A percentile compares a stretch with the other conserved stretches of the same genome.
phyloP scores from a whole-genome alignment of 495 filamentous ascomycete genomes.

The Penicillium canariense region DNA sequence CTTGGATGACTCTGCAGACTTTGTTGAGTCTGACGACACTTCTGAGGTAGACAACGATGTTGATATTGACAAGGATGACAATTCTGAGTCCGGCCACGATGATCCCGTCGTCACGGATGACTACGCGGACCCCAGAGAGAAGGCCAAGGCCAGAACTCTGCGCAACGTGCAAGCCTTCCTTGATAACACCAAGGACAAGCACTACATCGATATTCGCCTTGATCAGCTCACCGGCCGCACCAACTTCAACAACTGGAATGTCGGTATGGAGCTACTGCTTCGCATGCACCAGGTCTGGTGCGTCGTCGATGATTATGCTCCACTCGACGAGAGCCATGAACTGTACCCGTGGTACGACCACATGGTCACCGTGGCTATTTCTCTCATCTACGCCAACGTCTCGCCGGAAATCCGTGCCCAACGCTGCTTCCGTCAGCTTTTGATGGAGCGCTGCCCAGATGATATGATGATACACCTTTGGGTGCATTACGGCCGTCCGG shows the following conservation, averaged over 20 bases:
- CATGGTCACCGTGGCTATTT: conserved; percentile 8
- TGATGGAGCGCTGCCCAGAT: neutral
- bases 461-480: neutral
- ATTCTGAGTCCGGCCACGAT: neutral
- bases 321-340: neutral
- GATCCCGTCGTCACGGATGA: neutral
- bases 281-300: conserved; percentile 16
- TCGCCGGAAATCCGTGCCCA: conserved; percentile 3
- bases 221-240: neutral
- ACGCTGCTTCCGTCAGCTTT: neutral
- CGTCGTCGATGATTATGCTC: neutral
- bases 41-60: neutral
- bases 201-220: conserved; percentile 4
- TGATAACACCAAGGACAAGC: conserved; percentile 9
- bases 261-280: conserved; percentile 1
- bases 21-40: neutral
- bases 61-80: neutral
- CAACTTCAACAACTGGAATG: neutral
- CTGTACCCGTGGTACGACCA: conserved; percentile 8
- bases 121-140: neutral
- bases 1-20: neutral
- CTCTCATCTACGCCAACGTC: conserved; percentile 9
- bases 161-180: conserved; percentile 8
- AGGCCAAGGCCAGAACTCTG: neutral
- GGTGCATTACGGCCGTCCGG: conserved; percentile 7